These are phyloP conservation scores for Mycena polygramma DNA, from an alignment of 768 basidiomycete genomes.

Conservation along the genomic window DNA sequence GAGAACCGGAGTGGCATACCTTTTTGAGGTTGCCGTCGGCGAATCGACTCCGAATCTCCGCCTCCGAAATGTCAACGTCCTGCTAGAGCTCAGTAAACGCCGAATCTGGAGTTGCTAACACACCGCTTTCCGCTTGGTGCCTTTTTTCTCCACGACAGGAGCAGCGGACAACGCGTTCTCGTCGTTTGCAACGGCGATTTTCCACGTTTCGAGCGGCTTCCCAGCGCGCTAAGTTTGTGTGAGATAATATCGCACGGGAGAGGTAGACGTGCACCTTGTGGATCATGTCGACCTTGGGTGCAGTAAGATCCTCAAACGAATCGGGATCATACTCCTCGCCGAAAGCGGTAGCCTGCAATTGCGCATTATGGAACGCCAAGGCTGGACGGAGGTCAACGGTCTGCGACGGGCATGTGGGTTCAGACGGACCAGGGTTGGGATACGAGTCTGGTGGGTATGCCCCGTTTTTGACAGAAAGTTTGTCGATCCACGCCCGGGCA, in stretches of 20 bases:
- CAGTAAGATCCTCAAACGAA: slow-evolving; percentile 84
- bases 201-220: slow-evolving; percentile 78
- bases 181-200: slow-evolving; percentile 70
- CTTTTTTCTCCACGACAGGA: slow-evolving; percentile 40
- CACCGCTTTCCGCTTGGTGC: slow-evolving; percentile 82
- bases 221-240: slow-evolving; percentile 70
- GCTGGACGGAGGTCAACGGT: slow-evolving; percentile 50
- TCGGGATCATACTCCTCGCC: slow-evolving; percentile 87
- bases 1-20: slow-evolving; percentile 61
- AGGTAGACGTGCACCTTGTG: slow-evolving; percentile 67
- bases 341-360: slow-evolving; percentile 93
- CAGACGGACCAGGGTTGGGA: slow-evolving; percentile 86
- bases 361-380: slow-evolving; percentile 89
- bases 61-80: slow-evolving; percentile 77
- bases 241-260: slow-evolving; percentile 18
- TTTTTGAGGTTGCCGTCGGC: slow-evolving; percentile 73
- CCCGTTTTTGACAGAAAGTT: slow-evolving; percentile 82
- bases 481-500: slow-evolving; percentile 82
- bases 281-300: slow-evolving; percentile 82
- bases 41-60: slow-evolving; percentile 78
- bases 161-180: slow-evolving; percentile 62
- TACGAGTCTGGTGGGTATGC: slow-evolving; percentile 90
- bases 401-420: slow-evolving; percentile 3
- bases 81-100: slow-evolving; percentile 41
- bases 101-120: slow-evolving; percentile 42